Base-by-base conservation (phyloP, 345 rosid genomes). In the Viola odorata region DNA sequence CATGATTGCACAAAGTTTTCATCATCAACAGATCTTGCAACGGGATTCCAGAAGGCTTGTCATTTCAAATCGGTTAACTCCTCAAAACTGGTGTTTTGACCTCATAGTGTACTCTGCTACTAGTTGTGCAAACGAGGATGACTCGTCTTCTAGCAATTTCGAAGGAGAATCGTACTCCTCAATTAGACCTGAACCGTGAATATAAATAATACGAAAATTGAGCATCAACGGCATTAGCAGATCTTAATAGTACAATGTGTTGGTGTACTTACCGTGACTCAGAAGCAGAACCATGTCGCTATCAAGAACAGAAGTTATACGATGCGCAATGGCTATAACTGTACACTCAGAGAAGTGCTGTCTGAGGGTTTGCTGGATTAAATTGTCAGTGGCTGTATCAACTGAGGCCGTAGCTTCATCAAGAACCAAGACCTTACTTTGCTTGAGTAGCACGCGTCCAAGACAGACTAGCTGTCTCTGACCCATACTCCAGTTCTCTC, bases 401-500 rank as follows among this genome's bases (percentile, higher is more conserved):
- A 91, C 82, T 37, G 97, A 89, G 50, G 97, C 96, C 12, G 97
- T 88, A 52, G 97, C 96, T 66, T 91, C 96, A 53, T 88, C 92
- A 55, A 91, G 75, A 8, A 91, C 96, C 45, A 87, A 69, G 42
- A 91, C 81, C 71, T 81, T 85, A 53, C 83, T 77, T 70, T 77
- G 81, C 75, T 87, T 84, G 45, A 91, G 73, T 9, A 89, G 77
- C 14, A 80, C 92, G 69, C 98, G 80, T 4, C 88, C 89, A 14
- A 91, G 81, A 73, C 98, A 89, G 55, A 85, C 77, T 47, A 91
- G 87, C 65, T 91, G 98, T 68, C 98, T 85, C 73, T 91, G 98
- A 52, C 96, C 98, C 38, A 89, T 84, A 51, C 96, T 89, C 91
- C 89, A 92, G 73, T 89, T 92, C 73, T 84, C 91, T 58, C 97